Base-by-base conservation (phyloP, 176 grass and related monocot genomes). In the Phoenix dactylifera region DNA sequence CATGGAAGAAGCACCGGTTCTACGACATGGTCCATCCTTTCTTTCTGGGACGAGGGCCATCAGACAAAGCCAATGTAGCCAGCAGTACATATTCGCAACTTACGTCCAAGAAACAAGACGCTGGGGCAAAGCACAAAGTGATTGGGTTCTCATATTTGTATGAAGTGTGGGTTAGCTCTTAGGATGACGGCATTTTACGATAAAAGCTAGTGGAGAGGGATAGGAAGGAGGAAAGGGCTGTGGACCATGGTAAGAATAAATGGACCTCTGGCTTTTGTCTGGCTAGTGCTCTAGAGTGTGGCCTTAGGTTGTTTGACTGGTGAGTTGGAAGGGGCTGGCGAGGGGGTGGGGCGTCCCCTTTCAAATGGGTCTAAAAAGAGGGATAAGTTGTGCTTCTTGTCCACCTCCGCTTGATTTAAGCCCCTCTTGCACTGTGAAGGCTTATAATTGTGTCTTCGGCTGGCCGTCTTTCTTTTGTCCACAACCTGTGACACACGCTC, bases 371-470 rank as follows among this genome's bases (percentile, higher is more conserved):
- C 18, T 64, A 24, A 50, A 55, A 52, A 65, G 62, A 50, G 28
- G 28, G 52, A 7, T 26, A 61, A 75, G 32, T 44, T 67, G 62
- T 65, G 50, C 50, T 5, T 58, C 72, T 59, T 66, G 72, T 75
- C 53, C 22, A 58, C 52, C 22, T 64, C 44, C 23, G 10, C 55
- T 44, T 44, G 35, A 14, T 9, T 44, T 44, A 6, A 14, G 2
- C 35, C 35, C 35, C 35, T 44, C 35, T 12, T 9, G 12, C 35
- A 44, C 10, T 14, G 2, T 44, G 35, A 44, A 44, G 35, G 35
- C 12, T 44, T 44, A 44, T 44, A 44, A 44, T 44, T 44, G 35
- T 12, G 35, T 44, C 35, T 44, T 44, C 2, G 7, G 9, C 9
- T 44, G 35, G 35, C 3, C 9, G 10, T 44, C 35, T 44, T 44